Evolutionary conservation across 2,329 filamentous ascomycete genomes (phyloP), one percentile per base, ranked within the genome.

Genomic region (Venturia carpophila): DNA sequence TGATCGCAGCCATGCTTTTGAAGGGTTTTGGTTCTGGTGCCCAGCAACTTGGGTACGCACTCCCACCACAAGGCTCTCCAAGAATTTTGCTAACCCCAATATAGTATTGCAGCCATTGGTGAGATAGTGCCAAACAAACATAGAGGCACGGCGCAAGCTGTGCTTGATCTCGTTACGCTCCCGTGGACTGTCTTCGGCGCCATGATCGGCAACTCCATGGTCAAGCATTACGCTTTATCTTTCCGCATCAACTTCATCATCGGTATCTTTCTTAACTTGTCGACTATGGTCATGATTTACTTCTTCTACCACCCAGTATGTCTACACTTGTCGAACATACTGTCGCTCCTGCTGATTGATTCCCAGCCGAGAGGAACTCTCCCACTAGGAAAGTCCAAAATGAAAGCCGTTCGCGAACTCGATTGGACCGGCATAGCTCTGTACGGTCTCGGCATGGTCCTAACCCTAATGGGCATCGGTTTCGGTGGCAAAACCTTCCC

Each of bases 391-490:
- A 41, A 7, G n/a, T 30, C 62, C 13, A 24, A 39, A 37, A 6
- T 41, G 7, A n/a, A 64, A 37, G 39, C 42, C 9, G 3, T 67
- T 5, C 11, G 30, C 11, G 58, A 49, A 15, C 55, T 67, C 15
- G 66, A 67, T 52, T 67, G 64, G 64, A 49, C 43, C n/a, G 66
- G 66, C 24, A 49, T 66, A 21, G 41, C 58, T 30, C 55, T 67
- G 10, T 34, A 60, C n/a, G 60, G 27, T 21, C 13, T 43, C n/a
- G 62, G 66, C 21, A 45, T 67, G n/a, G 34, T 43, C 19, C 43
- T 65, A 39, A 27, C 39, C 19, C 64, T 67, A 5, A 30, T 65
- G 17, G 63, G 45, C 1, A 55, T 67, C 5, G 56, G 9, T 9
- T 49, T 67, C 30, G 65, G 65, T 9, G 65, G 65, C 15, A 27